Evolutionary conservation across 2,329 filamentous ascomycete species (phyloP), one percentile per base, ranked within the genome.

Genomic region (Pseudogymnoascus sp.): DNA sequence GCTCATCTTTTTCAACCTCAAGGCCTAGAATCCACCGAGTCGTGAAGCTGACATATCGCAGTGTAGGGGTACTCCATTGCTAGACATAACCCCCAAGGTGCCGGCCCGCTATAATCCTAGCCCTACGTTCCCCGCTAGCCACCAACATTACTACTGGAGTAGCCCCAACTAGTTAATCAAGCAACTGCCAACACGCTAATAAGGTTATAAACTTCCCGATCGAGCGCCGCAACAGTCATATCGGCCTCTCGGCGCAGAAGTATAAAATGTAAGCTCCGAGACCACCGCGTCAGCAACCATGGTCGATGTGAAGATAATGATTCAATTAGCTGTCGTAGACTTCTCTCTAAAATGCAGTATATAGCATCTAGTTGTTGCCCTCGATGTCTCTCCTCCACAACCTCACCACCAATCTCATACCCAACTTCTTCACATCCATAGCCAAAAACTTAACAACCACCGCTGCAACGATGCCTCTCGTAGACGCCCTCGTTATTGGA

Each of bases 401-500:
- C n/a, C 46, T 56, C 46, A 56, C 46, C n/a, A 56, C 28, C 28
- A 56, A 56, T 25, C 23, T 56, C 3, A 5, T 56, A 56, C 46
- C 46, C 46, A 56, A 34, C 46, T 56, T 56, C 46, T 56, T 56
- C 28, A 56, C 25, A 34, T 56, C 46, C 12, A 7, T 56, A 18
- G 28, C 46, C 46, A 56, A 18, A n/a, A 56, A 56, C 46, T 5
- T 56, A 7, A 56, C 46, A 11, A 31, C 46, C 6, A 56, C 46
- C 28, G 46, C 59, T 40, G 25, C 23, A 36, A 44, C 23, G 6
- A 44, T 42, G 40, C 37, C 40, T 6, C 59, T 63, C 31, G 28
- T 66, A 44, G 75, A 76, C 59, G 73, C 73, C 36, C 69, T 78
- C 4, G 73, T 78, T 60, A 68, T 78, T 14, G 79, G 79, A 59